A percentile compares a stretch with the other conserved stretches of the same genome.
These are phyloP conservation scores for Breviolum minutum DNA, from an alignment of 73 alveolate genomes.

Conservation along the genomic window DNA sequence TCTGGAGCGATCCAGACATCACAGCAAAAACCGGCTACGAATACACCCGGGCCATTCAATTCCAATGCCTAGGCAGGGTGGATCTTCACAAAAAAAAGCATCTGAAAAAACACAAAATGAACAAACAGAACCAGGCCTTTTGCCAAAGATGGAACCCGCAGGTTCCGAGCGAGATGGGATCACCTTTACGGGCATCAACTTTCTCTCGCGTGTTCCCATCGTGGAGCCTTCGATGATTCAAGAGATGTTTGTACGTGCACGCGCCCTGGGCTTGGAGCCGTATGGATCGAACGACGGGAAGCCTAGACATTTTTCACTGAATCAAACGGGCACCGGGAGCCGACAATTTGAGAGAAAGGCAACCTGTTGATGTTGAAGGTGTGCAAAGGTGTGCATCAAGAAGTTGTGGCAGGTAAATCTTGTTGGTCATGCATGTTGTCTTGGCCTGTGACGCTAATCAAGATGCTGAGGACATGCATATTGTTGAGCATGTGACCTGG, in stretches of 20 bases:
- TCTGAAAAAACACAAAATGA: background rate
- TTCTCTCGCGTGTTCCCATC: constrained; percentile 74
- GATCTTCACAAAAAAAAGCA: background rate
- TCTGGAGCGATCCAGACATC: constrained; percentile 93
- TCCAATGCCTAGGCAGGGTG: constrained; percentile 88
- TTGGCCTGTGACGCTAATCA: background rate
- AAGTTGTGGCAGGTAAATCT: no score
- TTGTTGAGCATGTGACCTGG: constrained; percentile 70
- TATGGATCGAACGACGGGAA: constrained; percentile 62
- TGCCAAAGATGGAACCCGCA: background rate
- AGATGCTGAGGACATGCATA: constrained; percentile 77
- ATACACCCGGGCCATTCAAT: constrained; percentile 82
- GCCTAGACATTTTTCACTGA: background rate
- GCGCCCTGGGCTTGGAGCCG: constrained; percentile 94
- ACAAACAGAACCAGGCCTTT: background rate
- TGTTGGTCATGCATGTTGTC: background rate
- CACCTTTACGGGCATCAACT: constrained; percentile 93
- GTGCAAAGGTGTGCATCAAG: background rate
- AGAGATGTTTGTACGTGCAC: constrained; percentile 94
- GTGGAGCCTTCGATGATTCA: constrained; percentile 67
- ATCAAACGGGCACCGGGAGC: background rate
- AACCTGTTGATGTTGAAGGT: background rate
- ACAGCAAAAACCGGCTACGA: constrained; percentile 88
- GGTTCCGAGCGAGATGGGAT: constrained; percentile 74
- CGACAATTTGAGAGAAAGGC: background rate